These are phyloP conservation scores for Rhizoctonia solani DNA, from an alignment of 1,284 basidiomycete species.

Conservation along the genomic window DNA sequence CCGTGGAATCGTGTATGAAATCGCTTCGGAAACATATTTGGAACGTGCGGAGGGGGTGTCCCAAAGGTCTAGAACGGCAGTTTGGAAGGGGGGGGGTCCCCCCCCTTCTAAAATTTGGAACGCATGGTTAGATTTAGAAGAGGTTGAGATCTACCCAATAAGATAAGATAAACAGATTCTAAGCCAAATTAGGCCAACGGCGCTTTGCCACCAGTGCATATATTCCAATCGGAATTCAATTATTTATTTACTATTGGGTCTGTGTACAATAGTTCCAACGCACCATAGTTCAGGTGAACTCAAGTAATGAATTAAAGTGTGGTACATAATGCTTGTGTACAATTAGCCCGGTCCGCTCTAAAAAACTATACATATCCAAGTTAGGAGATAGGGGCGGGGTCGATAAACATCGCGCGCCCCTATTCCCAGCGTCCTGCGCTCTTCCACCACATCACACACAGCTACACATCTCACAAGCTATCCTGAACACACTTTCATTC, in stretches of 20 bases:
- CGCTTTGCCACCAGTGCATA: background rate
- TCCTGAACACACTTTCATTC: no score
- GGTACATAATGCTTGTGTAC: no score
- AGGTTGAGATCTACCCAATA: background rate
- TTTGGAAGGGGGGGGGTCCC: constrained; percentile 1
- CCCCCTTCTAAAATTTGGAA: background rate
- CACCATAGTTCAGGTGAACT: no score
- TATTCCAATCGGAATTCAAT: background rate
- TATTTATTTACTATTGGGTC: no score
- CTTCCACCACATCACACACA: background rate
- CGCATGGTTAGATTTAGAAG: background rate
- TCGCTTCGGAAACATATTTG: background rate
- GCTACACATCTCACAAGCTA: no score
- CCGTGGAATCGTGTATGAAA: background rate
- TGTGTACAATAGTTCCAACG: no score
- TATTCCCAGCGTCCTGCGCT: background rate
- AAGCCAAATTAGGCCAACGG: background rate
- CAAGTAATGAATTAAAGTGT: no score
- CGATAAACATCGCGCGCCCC: background rate
- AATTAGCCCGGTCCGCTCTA: no score
- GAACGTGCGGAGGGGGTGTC: background rate
- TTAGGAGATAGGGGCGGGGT: background rate
- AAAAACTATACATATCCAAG: background rate
- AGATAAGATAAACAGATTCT: background rate
- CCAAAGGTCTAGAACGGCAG: background rate